Evolutionary conservation across 2,329 filamentous ascomycete genomes (phyloP), one percentile per base, ranked within the genome.

Genomic region (Penicillium verrucosum): DNA sequence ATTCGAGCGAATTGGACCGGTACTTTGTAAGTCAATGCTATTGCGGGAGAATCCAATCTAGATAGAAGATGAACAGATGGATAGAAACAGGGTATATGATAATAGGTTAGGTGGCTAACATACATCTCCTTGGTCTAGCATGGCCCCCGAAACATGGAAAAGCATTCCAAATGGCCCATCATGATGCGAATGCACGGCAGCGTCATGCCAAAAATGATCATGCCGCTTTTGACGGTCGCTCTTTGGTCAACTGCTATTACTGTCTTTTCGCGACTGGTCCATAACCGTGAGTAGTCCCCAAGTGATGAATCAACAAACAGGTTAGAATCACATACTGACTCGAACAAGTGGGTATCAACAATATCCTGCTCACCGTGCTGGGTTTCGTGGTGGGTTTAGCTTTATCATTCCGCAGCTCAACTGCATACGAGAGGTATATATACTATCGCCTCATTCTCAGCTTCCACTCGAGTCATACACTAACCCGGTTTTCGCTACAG

Each of bases 361-460:
- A 80, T n/a, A 81, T 90, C 32, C 78, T 92, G 21, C 80, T 92
- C 51, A 92, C 89, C 1, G 85, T 92, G 51, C 82, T 89, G 43
- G 89, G 89, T 87, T 92, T 92, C 77, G 87, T 92, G 58, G 88
- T 92, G 71, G 86, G 86, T 82, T 76, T 92, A 57, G 83, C 86
- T n/a, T 80, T 92, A 34, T 90, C 88, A 1, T 91, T 92, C 76
- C 85, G 89, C 57, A 89, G 83, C 60, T 86, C 87, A 2, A 90
- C 88, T 8, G 89, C 89, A 10, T 92, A 92, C 65, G 89, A 92
- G 74, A 83, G 88, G 65, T 80, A 73, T 36, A 46, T 80, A 73
- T 36, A 46, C 1, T 6, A 11, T 29, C 16, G 0, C 30, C 30
- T 18, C 14, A 1, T 3, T 51, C 25, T 18, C 25, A 27, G 1